Base-by-base conservation (phyloP, 163 green algal species). In the Trebouxiophyceae sp. region DNA sequence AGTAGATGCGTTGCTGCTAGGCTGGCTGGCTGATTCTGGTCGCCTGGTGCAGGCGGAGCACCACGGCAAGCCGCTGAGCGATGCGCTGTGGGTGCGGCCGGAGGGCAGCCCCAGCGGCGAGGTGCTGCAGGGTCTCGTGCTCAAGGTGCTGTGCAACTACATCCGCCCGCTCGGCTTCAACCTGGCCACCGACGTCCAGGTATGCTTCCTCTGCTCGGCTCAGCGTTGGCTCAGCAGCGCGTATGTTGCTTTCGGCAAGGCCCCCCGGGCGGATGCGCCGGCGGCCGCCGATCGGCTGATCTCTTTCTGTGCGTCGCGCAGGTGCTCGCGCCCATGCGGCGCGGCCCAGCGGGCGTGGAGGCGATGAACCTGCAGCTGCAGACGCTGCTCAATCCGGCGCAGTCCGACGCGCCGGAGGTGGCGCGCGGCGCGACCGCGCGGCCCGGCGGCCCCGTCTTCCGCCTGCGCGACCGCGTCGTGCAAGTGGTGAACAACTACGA, bases 401-500 rank as follows among this genome's bases (percentile, higher is more conserved):
- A 54, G 4, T 30, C 58, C 22, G 34, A 27, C 29, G 58, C 66
- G 30, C 46, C 32, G 16, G 64, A 77, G 71, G 4, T 80, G 28
- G 28, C 5, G 12, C 39, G 39, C 39, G 19, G 39, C 39, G 19
- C 12, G n/a, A n/a, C n/a, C n/a, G n/a, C n/a, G n/a, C n/a, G n/a
- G n/a, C n/a, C n/a, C n/a, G n/a, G n/a, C n/a, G n/a, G n/a, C n/a
- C n/a, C n/a, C n/a, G n/a, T n/a, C n/a, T n/a, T n/a, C n/a, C n/a
- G 83, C 26, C 50, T 84, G 22, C 81, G 87, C 16, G 86, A 92
- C 70, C 58, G 80, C 1, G 87, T 91, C 6, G 74, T 93, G 27
- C 87, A 93, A 70, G 34, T 75, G 34, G 59, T 70, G 6, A 96
- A 96, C 75, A 78, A 95, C 73, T 90, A 92, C 29, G 79, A 89